Evolutionary conservation across 2,329 filamentous ascomycete genomes (phyloP), one percentile per base, ranked within the genome.

Genomic region (Didymella sp.): DNA sequence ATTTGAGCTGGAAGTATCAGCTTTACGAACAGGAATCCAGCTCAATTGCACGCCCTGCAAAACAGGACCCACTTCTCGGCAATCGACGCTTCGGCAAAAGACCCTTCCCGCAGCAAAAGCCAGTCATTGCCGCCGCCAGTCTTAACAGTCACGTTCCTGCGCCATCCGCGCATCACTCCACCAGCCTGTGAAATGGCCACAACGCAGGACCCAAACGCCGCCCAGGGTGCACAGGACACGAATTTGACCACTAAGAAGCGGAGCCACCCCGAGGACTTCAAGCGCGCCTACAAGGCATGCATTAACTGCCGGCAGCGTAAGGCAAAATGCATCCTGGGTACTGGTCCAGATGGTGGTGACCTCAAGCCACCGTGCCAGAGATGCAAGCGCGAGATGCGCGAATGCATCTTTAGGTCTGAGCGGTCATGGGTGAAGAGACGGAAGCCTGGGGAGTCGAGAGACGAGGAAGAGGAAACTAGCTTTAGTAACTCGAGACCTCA

Each of bases 271-370:
- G 73, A 75, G n/a, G 73, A 79, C 48, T 82, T 81, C 67, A 79
- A 83, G 69, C 80, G 81, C 58, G 80, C 81, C 33, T 84, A 84
- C 78, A 83, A 84, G 69, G 81, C 81, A 21, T 84, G 81, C 67
- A 78, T 82, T 55, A 78, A 80, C 55, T 84, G 81, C 63, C 80
- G 81, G 47, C 78, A 81, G 62, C 76, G 80, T 49, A 84, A 83
- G 71, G 80, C 81, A 47, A 82, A 81, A 70, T 84, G 81, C 61
- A 80, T 83, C 35, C 68, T 82, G 24, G 77, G 77, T 11, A 77
- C 75, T 4, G 69, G 77, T 4, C 77, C 75, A 2, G 72, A 77
- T 52, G 74, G 72, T 33, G 76, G 76, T 56, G 79, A 80, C 24
- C 68, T 76, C 42, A 75, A 75, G 59, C 72, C 74, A 11, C 75